Percentiles rank a stretch among this genome's conserved stretches.
Evolutionary conservation across 768 basidiomycete species (phyloP).

Genomic region (Lentinula raphanica): DNA sequence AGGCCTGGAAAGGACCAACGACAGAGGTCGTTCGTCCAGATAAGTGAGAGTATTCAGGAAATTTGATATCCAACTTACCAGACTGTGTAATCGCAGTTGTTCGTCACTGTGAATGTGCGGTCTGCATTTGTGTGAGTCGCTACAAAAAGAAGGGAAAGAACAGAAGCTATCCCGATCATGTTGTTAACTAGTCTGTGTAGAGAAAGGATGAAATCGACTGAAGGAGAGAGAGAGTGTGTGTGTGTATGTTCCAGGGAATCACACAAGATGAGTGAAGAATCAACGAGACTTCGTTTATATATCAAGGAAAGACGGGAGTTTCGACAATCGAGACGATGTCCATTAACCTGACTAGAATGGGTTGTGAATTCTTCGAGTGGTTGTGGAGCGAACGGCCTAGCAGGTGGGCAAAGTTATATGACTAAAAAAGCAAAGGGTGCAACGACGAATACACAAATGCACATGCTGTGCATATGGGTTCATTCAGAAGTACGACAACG

Average conservation of each 20-base stretch:
- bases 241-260: background rate
- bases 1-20: slow-evolving; percentile 32
- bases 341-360: background rate
- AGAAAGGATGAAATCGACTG: background rate
- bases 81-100: slow-evolving; percentile 39
- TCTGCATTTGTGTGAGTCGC: background rate
- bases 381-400: background rate
- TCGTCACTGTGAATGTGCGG: slow-evolving; percentile 8
- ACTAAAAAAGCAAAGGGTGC: background rate
- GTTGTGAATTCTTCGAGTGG: background rate
- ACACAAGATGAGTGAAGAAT: background rate
- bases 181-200: background rate
- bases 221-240: background rate
- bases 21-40: background rate
- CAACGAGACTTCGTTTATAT: background rate
- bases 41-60: background rate
- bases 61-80: slow-evolving; percentile 28
- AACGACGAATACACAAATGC: background rate
- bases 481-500: background rate
- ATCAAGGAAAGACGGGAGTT: background rate
- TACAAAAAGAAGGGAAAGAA: background rate
- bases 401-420: background rate
- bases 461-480: background rate
- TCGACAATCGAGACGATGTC: background rate
- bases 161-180: slow-evolving; percentile 4